These are phyloP conservation scores for Phtheirospermum japonicum DNA, from an alignment of 257 asterid genomes.

Conservation along the genomic window DNA sequence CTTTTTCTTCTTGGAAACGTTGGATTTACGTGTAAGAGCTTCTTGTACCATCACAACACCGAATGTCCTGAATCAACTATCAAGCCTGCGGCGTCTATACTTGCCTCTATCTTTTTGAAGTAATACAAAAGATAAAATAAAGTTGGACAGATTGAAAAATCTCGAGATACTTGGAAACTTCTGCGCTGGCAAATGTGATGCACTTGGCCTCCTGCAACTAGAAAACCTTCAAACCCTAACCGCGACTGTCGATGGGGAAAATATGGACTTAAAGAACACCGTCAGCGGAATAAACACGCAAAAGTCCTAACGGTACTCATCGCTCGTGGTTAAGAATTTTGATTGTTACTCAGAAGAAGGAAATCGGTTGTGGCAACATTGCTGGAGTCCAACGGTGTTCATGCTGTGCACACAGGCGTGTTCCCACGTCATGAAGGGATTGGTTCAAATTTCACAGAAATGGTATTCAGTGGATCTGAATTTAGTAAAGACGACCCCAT, in stretches of 20 bases:
- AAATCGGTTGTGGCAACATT: neutral
- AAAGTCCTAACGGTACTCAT: neutral
- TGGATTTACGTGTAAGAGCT: conserved; percentile 34
- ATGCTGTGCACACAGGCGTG: conserved; percentile 5
- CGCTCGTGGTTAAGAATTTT: conserved; percentile 20
- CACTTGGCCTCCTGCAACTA: conserved; percentile 15
- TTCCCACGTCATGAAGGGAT: neutral
- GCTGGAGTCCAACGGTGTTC: neutral
- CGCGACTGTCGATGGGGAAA: neutral
- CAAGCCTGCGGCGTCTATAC: conserved; percentile 30
- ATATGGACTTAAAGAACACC: conserved; percentile 16
- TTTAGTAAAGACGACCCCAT: conserved; percentile 33
- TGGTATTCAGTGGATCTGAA: conserved; percentile 26
- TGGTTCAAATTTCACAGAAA: conserved; percentile 19
- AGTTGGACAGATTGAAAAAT: conserved; percentile 20
- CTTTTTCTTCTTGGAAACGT: conserved; percentile 27
- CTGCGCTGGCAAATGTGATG: conserved; percentile 14
- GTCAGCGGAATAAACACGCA: neutral
- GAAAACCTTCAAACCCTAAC: conserved; percentile 6
- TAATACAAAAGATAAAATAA: conserved; percentile 16
- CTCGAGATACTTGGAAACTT: conserved; percentile 37
- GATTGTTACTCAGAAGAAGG: conserved; percentile 26
- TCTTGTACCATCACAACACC: conserved; percentile 21
- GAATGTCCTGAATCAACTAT: conserved; percentile 10
- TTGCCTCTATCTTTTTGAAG: conserved; percentile 26